These are phyloP conservation scores for Ilyonectria robusta DNA, from an alignment of 2,329 filamentous ascomycete genomes.

Conservation along the genomic window DNA sequence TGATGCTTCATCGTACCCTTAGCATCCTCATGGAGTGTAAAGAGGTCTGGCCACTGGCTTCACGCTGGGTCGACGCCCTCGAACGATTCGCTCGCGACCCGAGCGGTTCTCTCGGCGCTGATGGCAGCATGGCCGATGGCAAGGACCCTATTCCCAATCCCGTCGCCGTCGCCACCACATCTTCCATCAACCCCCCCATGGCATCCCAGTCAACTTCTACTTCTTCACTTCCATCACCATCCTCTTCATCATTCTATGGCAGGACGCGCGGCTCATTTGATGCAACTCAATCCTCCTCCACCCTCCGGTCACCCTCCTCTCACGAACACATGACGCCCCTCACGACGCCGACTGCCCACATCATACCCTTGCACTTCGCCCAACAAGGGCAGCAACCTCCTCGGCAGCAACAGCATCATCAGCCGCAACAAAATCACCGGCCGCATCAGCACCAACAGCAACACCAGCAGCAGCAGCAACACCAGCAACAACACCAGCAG, in stretches of 20 bases:
- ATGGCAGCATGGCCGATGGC: constrained; percentile 67
- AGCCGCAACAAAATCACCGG: constrained; percentile 22
- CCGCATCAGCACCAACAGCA: constrained; percentile 25
- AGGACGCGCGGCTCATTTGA: constrained; percentile 32
- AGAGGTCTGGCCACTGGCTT: constrained; percentile 66
- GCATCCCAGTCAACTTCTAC: neutral
- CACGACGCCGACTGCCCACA: constrained; percentile 18
- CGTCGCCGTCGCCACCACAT: constrained; percentile 21
- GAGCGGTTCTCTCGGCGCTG: constrained; percentile 56
- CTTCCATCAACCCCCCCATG: neutral
- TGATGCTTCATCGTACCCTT: constrained; percentile 63
- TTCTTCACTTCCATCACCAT: constrained; percentile 27
- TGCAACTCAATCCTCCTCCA: constrained; percentile 16
- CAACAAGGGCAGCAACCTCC: constrained; percentile 43
- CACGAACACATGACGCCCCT: constrained; percentile 35
- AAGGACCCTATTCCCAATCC: constrained; percentile 51
- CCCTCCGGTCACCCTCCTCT: constrained; percentile 33
- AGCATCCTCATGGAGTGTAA: constrained; percentile 63
- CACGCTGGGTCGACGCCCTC: constrained; percentile 66
- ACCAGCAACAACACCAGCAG: neutral
- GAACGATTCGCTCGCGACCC: constrained; percentile 63
- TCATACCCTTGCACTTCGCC: constrained; percentile 33
- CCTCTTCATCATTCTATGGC: constrained; percentile 37
- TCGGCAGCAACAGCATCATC: constrained; percentile 22
- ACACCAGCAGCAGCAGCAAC: neutral